Base-by-base conservation (phyloP, 2,329 filamentous ascomycete genomes). In the Fusarium clavum region DNA sequence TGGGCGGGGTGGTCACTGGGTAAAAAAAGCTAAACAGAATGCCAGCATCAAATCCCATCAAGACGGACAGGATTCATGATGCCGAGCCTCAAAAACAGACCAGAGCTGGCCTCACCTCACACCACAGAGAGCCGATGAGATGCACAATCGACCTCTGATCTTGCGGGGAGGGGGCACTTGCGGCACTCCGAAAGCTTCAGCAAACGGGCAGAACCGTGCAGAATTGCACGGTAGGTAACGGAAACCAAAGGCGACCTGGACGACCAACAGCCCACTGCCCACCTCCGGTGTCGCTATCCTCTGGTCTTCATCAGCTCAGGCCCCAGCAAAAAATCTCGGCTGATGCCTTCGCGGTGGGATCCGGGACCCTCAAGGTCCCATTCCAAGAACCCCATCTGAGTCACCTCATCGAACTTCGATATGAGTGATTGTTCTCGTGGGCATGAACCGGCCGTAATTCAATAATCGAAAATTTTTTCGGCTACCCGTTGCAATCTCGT, bases 231-330 rank as follows among this genome's bases (percentile, higher is more conserved):
- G 69, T 59, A 65, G 62, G 57, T 57, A 54, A 71, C 64, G 61
- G 45, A 64, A 74, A 67, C 55, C 57, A 71, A 70, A 74, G 72
- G 73, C 70, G 69, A 73, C 64, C 57, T 51, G 47, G 14, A 51
- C 20, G 30, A 38, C 24, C 49, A 69, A 74, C 71, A 74, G 73
- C 72, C 73, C 73, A 75, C 69, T 72, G 74, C 72, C 73, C 73
- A 75, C 72, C 72, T 73, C 72, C 73, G 73, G 73, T 72, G 72
- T 75, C 73, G 73, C 73, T 75, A 65, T 68, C n/a, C 49, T 52
- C 32, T 52, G 67, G 71, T 73, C 70, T 65, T 72, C 64, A 75
- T 75, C 73, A 74, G 73, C 69, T 69, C 73, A 75, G 73, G 65
- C 71, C 64, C 67, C 63, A 71, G 63, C 54, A 38, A 65, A 64